Base-by-base conservation (phyloP, 106 monocot genomes). In the Cymbidium sinense region DNA sequence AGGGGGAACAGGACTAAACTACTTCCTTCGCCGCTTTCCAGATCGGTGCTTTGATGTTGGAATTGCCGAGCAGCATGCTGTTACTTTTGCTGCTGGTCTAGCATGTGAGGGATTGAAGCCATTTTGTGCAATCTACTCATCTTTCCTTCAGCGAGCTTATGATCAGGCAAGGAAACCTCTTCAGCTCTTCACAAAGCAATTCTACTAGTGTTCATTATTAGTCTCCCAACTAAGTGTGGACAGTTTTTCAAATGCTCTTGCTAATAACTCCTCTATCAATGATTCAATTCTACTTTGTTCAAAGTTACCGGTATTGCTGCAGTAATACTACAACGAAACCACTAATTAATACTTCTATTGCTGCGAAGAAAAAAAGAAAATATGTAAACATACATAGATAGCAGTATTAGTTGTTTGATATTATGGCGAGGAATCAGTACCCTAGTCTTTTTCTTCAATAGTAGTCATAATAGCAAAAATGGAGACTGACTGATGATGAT, bases 11-110 rank as follows among this genome's bases (percentile, higher is more conserved):
- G 93, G 95, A 37, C 87, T 96, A 6, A 96, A 96, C 78, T 85
- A 90, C 86, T 96, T 96, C 84, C 88, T 91, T 5, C 93, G 93
- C 33, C 95, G 95, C n/a, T 96, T 96, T 70, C 95, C 95, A 25
- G 78, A 77, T 4, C 65, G 95, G 43, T 96, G 95, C 79, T 96
- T 96, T 25, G 95, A 96, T 80, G 95, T 96, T 70, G 95, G 95
- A 13, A 96, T 96, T 52, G 95, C 95, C 0, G 95, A 96, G 83
- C 95, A 96, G 75, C 95, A 96, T 75, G 95, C 93, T n/a, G 95
- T 96, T 81, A 96, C 95, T 51, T 96, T 96, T 77, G 95, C 95
- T 3, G 95, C 95, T 34, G 95, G 95, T 29, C 81, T 96, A 23
- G 95, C 93, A 7, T 96, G 95, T 41, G 95, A 96, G 81, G 95